Conservation (phyloP, 768 basidiomycete species). For the Paxillus involutus region DNA sequence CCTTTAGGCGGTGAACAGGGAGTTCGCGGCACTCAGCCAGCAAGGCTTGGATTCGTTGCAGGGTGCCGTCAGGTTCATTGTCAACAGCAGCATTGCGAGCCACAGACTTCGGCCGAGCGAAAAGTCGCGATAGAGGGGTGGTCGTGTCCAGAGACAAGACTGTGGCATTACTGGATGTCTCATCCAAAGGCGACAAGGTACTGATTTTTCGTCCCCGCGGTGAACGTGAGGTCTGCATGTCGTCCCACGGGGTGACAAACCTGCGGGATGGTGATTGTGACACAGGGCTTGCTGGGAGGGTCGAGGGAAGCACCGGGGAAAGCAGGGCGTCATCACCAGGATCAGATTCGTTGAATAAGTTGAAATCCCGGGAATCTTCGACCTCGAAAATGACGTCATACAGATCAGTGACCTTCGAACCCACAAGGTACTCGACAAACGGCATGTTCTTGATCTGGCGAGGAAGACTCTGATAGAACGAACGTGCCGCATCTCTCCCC, state of each 20-base stretch:
- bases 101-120: conserved; percentile 19
- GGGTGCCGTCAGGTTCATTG: conserved; percentile 38
- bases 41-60: conserved; percentile 58
- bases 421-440: conserved; percentile 74
- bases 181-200: conserved; percentile 24
- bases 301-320: conserved; percentile 11
- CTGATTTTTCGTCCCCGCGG: conserved; percentile 27
- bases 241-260: conserved; percentile 5
- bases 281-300: conserved; percentile 7
- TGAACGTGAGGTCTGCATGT: conserved; percentile 7
- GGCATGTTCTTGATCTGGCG: conserved; percentile 74
- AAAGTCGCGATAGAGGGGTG: conserved; percentile 29
- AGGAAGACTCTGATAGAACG: conserved; percentile 64
- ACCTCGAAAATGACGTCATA: conserved; percentile 82
- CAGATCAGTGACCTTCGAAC: conserved; percentile 62
- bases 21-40: conserved; percentile 63
- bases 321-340: conserved; percentile 32
- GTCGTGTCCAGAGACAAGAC: conserved; percentile 28
- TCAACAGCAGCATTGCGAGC: conserved; percentile 21
- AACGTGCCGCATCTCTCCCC: conserved; percentile 51
- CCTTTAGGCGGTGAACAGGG: conserved; percentile 66
- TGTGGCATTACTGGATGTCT: conserved; percentile 28
- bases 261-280: conserved; percentile 8
- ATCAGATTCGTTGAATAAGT: conserved; percentile 52
- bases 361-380: conserved; percentile 47